Base-by-base conservation (phyloP, 2,329 filamentous ascomycete genomes). In the Fusarium decemcellulare region DNA sequence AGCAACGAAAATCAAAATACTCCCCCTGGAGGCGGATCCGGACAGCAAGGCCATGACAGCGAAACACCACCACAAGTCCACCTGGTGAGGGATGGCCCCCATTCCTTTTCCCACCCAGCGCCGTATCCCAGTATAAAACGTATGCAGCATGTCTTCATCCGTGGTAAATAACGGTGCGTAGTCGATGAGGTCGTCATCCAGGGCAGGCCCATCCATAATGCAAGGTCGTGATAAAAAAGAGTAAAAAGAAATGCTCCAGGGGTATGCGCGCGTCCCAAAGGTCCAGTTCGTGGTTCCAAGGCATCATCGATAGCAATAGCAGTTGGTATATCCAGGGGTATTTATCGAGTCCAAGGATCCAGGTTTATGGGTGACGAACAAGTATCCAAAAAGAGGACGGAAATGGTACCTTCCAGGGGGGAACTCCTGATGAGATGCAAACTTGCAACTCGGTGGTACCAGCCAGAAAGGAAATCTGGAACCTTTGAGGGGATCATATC, bases 101-200 rank as follows among this genome's bases (percentile, higher is more conserved):
- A 64, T 50, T 65, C 71, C 68, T 76, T 78, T 77, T 74, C 67
- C 72, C 70, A 69, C 70, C 72, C 68, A 75, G 74, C 76, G 77
- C 77, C 77, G 64, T 70, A 52, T 68, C 64, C 66, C 62, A 67
- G 54, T 72, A 44, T 73, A 74, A 76, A 76, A 72, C 76, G 73
- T 74, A 76, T 78, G 75, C 75, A 75, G 71, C 76, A 76, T 78
- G 59, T 72, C 69, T 66, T 79, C 78, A 77, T 79, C 76, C 73
- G 65, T 67, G 72, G 72, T 61, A 73, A 70, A 68, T 63, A 71
- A 65, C 44, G 59, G 46, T 67, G 67, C 59, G 55, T 59, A 71
- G 73, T 77, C 71, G 75, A 71, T 62, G 67, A 58, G 61, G 61
- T 75, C 72, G 67, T 72, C 39, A 71, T 68, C 71, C 68, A 66